These are phyloP conservation scores for Chrysoporthe deuterocubensis DNA, from an alignment of 2,329 filamentous ascomycete genomes.

Conservation along the genomic window DNA sequence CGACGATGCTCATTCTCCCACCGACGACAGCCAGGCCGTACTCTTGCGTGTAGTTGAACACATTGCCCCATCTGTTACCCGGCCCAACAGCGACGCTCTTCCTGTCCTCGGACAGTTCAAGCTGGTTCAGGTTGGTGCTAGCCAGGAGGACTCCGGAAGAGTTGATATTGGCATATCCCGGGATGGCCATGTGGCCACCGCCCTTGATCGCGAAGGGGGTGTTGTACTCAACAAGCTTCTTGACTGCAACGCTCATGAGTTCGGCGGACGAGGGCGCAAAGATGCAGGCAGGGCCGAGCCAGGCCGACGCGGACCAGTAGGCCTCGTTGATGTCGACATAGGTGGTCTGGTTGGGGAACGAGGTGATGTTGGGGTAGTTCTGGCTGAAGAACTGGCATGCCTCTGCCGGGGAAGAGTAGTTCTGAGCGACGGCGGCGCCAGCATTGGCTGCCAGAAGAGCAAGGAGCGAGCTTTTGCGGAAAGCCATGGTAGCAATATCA, in stretches of 20 bases:
- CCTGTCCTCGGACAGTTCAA: constrained; percentile 36
- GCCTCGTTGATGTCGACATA: too few species aligned
- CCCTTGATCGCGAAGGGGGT: constrained; percentile 36
- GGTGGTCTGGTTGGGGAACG: too few species aligned
- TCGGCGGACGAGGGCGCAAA: too few species aligned
- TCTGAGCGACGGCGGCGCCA: too few species aligned
- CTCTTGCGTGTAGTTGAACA: constrained; percentile 36
- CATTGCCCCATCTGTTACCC: constrained; percentile 37
- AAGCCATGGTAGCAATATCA: too few species aligned
- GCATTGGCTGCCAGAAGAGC: too few species aligned
- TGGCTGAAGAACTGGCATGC: too few species aligned
- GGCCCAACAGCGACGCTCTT: constrained; percentile 38
- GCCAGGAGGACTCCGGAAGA: constrained; percentile 41
- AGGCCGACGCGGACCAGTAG: too few species aligned
- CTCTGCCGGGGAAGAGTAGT: too few species aligned
- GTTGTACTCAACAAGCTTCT: constrained; percentile 30
- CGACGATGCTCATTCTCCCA: constrained; percentile 37
- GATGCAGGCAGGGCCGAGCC: too few species aligned
- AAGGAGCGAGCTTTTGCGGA: too few species aligned
- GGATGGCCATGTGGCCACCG: constrained; percentile 38
- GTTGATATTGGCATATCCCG: constrained; percentile 34
- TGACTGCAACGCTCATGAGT: constrained; percentile 23
- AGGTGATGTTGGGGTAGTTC: too few species aligned
- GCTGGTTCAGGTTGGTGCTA: constrained; percentile 39
- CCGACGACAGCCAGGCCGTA: constrained; percentile 35